Evolutionary conservation across 345 rosid genomes (phyloP), one percentile per base, ranked within the genome.

Genomic region (Hibiscus mutabilis): DNA sequence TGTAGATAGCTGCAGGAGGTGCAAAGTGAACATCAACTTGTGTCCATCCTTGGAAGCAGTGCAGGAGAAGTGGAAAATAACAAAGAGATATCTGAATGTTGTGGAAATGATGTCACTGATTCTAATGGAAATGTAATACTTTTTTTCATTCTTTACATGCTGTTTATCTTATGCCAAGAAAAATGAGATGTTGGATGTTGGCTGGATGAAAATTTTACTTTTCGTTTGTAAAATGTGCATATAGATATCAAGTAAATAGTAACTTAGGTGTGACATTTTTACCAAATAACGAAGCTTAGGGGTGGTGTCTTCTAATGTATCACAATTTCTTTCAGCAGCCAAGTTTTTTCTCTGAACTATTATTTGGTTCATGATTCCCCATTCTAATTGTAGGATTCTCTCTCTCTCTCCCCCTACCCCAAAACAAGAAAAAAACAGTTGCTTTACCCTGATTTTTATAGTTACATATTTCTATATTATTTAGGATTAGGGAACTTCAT

Each of bases 101-200:
- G 79, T 73, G 74, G 73, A 65, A 74, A 53, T 79, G 83, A 77
- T 64, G 67, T 62, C 13, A 57, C 60, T 15, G 76, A 79, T 64
- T 82, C 83, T 75, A 80, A 86, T 79, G 90, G 83, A 71, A 82
- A 80, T 82, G 98, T 94, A 88, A 86, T 78, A 73, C 60, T 22
- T 21, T 14, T 35, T 66, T 66, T 29, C n/a, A 13, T 82, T 65
- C 12, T 44, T 66, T 55, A 51, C 44, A 33, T 53, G 24, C 1
- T 44, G 29, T 31, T 58, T 47, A 21, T 72, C 58, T 67, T 53
- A 22, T 16, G 12, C 22, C n/a, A 16, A 55, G 37, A 59, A 10
- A 71, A 58, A 24, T 40, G 16, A 71, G 44, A 59, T 42, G 65
- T 71, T 44, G 25, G 44, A 67, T 67, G 71, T 29, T 67, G 24